Evolutionary conservation across 1,284 basidiomycete genomes (phyloP).

Genomic region (Trametes polyzona): DNA sequence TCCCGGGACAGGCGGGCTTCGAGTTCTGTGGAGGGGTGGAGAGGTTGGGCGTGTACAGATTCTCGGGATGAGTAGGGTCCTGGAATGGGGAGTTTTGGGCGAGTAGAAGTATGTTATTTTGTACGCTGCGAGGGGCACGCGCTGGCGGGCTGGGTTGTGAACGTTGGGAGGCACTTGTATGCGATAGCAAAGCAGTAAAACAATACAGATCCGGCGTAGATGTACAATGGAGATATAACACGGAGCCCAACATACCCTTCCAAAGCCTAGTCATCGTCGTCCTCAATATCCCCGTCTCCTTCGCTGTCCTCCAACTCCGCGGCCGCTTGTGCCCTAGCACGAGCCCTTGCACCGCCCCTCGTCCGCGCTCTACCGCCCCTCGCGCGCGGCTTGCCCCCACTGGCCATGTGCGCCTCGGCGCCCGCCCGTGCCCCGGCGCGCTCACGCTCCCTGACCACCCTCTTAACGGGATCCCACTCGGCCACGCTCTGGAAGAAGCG

Average conservation of each 20-base stretch:
- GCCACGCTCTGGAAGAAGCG: constrained; percentile 62
- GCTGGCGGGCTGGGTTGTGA: neutral
- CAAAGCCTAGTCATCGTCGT: constrained; percentile 15
- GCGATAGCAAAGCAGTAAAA: neutral
- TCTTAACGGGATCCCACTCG: constrained; percentile 42
- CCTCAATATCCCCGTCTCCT: constrained; percentile 18
- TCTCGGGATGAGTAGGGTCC: constrained; percentile 4
- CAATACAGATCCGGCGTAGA: constrained; percentile 2
- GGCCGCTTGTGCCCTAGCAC: neutral
- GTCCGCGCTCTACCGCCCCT: neutral
- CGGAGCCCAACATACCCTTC: neutral
- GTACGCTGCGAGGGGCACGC: too few species aligned
- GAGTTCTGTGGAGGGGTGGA: constrained; percentile 26
- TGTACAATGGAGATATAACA: constrained; percentile 8
- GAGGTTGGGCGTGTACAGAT: constrained; percentile 17
- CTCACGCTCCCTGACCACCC: constrained; percentile 30
- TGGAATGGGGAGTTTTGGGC: neutral
- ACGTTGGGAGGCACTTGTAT: too few species aligned
- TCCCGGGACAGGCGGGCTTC: constrained; percentile 22
- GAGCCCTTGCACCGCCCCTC: neutral
- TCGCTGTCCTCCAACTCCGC: constrained; percentile 19
- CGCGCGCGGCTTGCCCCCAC: constrained; percentile 1
- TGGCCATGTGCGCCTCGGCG: constrained; percentile 1
- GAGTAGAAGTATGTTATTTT: neutral
- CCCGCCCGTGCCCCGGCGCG: constrained; percentile 13